Evolutionary conservation across 2,329 filamentous ascomycete genomes (phyloP).

Genomic region (Daldinia sp.): DNA sequence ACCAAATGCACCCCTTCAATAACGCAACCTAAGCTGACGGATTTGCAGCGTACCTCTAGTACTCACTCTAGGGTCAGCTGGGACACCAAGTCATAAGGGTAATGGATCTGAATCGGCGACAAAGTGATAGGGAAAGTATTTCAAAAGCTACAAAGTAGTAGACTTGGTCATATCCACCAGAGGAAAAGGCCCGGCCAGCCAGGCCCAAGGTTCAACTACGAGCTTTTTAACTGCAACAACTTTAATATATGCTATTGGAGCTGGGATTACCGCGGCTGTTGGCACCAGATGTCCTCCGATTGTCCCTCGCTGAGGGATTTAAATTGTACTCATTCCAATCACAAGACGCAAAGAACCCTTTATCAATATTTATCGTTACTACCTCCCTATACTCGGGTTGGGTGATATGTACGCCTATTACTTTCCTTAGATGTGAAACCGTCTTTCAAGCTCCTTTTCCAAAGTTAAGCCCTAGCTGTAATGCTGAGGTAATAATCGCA

Average conservation of each 20-base stretch:
- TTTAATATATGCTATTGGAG: constrained; percentile 16
- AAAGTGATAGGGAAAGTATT: too few species aligned
- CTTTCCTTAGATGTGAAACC: constrained; percentile 46
- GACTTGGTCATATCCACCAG: background rate
- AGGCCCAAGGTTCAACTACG: constrained; percentile 6
- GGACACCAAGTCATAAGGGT: too few species aligned
- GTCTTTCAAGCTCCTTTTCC: background rate
- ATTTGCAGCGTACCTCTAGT: background rate
- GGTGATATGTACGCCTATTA: constrained; percentile 31
- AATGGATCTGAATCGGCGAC: too few species aligned
- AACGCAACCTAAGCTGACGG: background rate
- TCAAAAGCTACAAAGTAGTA: background rate
- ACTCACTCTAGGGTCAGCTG: background rate
- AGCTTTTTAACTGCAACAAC: constrained; percentile 15
- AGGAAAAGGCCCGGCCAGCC: background rate
- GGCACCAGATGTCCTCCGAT: constrained; percentile 1
- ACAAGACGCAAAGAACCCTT: background rate
- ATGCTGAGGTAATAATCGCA: too few species aligned
- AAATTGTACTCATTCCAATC: background rate
- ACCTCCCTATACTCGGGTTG: constrained; percentile 1
- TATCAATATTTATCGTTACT: constrained; percentile 1
- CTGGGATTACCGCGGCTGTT: background rate
- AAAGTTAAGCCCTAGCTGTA: background rate
- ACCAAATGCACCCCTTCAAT: background rate
- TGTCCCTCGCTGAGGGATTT: background rate